phyloP scores from a whole-genome alignment of 768 basidiomycete genomes.

The Amanita pallidorosea region DNA sequence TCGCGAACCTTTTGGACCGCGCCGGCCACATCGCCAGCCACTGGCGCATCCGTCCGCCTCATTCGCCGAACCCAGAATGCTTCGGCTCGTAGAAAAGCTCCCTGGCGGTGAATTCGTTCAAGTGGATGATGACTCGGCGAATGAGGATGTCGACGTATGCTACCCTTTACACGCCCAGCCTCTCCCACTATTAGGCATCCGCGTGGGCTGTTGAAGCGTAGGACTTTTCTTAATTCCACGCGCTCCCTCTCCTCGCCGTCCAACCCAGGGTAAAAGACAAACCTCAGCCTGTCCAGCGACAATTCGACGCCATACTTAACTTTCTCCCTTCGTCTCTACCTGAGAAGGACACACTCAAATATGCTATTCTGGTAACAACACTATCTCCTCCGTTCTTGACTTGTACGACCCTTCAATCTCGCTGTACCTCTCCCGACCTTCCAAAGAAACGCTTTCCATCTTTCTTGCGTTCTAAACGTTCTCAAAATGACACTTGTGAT shows the following conservation, averaged over 20 bases:
- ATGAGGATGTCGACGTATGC: slow-evolving; percentile 1
- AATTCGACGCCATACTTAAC: slow-evolving; percentile 33
- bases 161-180: neutral
- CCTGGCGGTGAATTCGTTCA: slow-evolving; percentile 24
- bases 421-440: neutral
- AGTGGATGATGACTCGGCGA: slow-evolving; percentile 11
- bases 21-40: slow-evolving; percentile 24
- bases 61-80: slow-evolving; percentile 10
- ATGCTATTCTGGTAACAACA: slow-evolving; percentile 33
- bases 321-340: slow-evolving; percentile 27
- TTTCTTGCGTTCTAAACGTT: neutral
- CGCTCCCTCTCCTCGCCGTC: slow-evolving; percentile 3
- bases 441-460: slow-evolving; percentile 5
- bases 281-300: slow-evolving; percentile 8
- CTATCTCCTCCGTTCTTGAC: slow-evolving; percentile 24
- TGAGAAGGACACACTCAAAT: slow-evolving; percentile 32
- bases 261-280: neutral
- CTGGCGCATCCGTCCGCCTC: slow-evolving; percentile 12
- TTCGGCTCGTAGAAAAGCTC: slow-evolving; percentile 22
- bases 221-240: neutral
- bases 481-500: neutral
- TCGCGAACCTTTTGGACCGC: slow-evolving; percentile 29
- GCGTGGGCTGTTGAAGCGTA: neutral
- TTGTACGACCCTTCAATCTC: neutral
- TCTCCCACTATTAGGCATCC: neutral